Evolutionary conservation across 768 basidiomycete species (phyloP), one percentile per base, ranked within the genome.

Genomic region (Auriscalpium microsporum): DNA sequence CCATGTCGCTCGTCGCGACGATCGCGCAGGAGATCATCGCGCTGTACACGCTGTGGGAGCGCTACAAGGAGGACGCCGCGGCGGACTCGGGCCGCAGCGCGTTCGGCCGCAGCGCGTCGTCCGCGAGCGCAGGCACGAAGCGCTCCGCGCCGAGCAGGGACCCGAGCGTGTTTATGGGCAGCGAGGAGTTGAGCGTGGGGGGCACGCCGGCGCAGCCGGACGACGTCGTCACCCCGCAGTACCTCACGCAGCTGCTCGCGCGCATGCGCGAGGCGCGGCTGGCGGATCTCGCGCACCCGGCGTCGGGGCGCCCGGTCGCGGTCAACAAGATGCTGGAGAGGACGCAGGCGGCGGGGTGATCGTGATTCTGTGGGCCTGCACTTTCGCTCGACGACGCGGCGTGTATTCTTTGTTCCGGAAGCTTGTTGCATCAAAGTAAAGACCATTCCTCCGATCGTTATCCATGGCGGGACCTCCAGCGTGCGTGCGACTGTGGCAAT

Each of bases 11-110:
- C 55, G 72, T 99, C 42, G 82, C 90, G 28, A 84, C 87, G 42
- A 86, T 96, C 63, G 81, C 87, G 0, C 94, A 97, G 65, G 90
- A 98, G 71, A 90, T 98, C 60, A 78, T 97, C 53, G 82, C 87
- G 4, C 70, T 96, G 36, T 98, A 97, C 69, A 81, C 87, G 5
- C 78, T 94, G 0, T 97, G 94, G 92, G 87, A 89, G 40, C 75
- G 81, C 9, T 92, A 91, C 70, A 83, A 82, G 54, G 86, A 90
- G 57, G 82, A 86, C 45, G 72, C 71, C 4, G 64, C 75, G 10
- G 69, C 72, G 4, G 72, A 74, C n/a, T 50, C 54, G 2, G 55
- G 56, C 8, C 61, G 58, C 37, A 50, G 59, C 5, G 53, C 65
- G 2, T 67, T 70, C 40, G 53, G 48, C 23, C 44, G 37, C 17